Conservation (phyloP, 2,329 filamentous ascomycete genomes). For the Knufia petricola region DNA sequence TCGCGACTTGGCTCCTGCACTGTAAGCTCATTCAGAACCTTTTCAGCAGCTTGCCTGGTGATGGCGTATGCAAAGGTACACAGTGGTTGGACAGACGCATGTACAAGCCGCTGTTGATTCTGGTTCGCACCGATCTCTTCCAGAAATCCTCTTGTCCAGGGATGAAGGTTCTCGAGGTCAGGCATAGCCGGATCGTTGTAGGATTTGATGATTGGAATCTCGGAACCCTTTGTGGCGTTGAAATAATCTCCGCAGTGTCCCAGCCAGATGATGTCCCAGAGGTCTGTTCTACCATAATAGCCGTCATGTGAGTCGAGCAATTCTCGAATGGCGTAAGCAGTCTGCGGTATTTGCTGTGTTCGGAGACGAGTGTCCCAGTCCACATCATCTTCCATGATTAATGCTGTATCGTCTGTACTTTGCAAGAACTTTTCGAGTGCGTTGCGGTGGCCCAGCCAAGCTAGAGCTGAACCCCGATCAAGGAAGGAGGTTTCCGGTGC, state of each 20-base stretch:
- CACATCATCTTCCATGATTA: conserved; percentile 39
- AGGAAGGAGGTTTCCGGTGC: conserved; percentile 4
- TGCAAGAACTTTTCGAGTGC: conserved; percentile 26
- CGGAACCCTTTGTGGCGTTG: conserved; percentile 16
- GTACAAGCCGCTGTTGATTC: conserved; percentile 23
- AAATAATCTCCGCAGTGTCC: conserved; percentile 20
- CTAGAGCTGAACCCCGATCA: conserved; percentile 12
- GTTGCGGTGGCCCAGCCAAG: conserved; percentile 10
- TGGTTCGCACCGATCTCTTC: conserved; percentile 9
- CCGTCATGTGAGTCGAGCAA: not conserved
- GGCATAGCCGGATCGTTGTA: conserved; percentile 23
- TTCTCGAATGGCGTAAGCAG: conserved; percentile 9
- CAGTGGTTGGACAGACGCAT: conserved; percentile 23
- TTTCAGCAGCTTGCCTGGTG: conserved; percentile 32
- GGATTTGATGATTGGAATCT: conserved; percentile 18
- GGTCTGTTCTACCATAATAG: conserved; percentile 15
- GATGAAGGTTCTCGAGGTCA: conserved; percentile 17
- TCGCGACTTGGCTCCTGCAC: conserved; percentile 9
- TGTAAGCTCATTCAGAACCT: conserved; percentile 24
- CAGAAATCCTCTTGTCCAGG: conserved; percentile 14
- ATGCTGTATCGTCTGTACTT: conserved; percentile 29
- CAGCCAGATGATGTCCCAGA: conserved; percentile 25
- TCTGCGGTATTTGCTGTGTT: conserved; percentile 22
- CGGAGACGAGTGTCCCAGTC: conserved; percentile 37
- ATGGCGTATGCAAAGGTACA: conserved; percentile 31